phyloP scores from a whole-genome alignment of 352 stramenopile species.

The Globisporangium perplexum region DNA sequence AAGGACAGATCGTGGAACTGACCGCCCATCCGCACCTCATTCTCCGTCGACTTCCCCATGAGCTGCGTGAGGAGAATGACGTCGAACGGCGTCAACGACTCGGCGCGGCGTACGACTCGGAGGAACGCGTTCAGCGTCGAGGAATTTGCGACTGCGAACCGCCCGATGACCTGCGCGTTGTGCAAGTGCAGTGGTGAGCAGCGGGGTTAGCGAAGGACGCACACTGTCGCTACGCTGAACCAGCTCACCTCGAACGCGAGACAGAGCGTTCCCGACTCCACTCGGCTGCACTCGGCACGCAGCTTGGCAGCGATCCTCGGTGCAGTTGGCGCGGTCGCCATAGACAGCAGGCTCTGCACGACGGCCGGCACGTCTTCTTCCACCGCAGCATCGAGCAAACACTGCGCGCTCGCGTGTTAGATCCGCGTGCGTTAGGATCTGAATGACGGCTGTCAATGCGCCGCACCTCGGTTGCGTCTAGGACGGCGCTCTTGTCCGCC shows the following conservation, averaged over 20 bases:
- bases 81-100: slow-evolving; percentile 51
- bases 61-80: slow-evolving; percentile 55
- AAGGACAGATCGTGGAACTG: no score
- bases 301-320: slow-evolving; percentile 44
- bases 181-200: neutral
- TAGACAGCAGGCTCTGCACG: slow-evolving; percentile 69
- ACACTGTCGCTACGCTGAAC: neutral
- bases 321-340: slow-evolving; percentile 50
- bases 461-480: slow-evolving; percentile 58
- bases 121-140: slow-evolving; percentile 40
- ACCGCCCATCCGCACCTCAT: slow-evolving; percentile 28
- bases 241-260: slow-evolving; percentile 44
- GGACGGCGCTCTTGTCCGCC: slow-evolving; percentile 55
- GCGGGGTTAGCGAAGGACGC: neutral
- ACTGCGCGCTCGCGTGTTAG: slow-evolving; percentile 17
- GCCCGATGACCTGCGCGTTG: slow-evolving; percentile 37
- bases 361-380: slow-evolving; percentile 78
- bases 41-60: slow-evolving; percentile 57
- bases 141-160: slow-evolving; percentile 49
- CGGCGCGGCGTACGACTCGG: slow-evolving; percentile 32
- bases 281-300: slow-evolving; percentile 52
- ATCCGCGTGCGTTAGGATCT: neutral
- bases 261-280: slow-evolving; percentile 39
- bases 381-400: slow-evolving; percentile 60
- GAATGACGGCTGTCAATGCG: no score